Percentiles rank a stretch among this genome's conserved stretches.
Conservation (phyloP, 2,329 filamentous ascomycete genomes). For the Ceratocystis alfenasii region DNA sequence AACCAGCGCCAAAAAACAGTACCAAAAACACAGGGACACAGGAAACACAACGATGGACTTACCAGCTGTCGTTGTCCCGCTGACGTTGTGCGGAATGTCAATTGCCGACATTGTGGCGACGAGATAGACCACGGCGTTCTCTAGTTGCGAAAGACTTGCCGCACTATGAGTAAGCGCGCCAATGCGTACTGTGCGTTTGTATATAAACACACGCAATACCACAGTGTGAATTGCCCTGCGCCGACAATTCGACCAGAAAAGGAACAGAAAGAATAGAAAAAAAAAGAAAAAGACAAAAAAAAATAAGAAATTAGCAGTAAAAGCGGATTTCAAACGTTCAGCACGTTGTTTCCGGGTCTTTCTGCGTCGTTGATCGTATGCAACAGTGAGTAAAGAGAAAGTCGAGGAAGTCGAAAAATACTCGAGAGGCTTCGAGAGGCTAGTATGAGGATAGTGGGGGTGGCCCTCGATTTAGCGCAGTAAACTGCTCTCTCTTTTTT, state of each 20-base stretch:
- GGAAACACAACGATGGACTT: conserved; percentile 1
- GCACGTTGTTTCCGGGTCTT: not conserved
- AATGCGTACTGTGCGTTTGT: conserved; percentile 4
- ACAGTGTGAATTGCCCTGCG: not conserved
- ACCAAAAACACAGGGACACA: not conserved
- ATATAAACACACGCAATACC: not conserved
- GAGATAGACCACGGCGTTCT: not conserved
- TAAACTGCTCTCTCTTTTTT: conserved; percentile 1
- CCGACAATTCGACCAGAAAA: not conserved
- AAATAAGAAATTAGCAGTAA: not conserved
- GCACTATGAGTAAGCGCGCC: not conserved
- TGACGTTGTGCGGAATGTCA: conserved; percentile 5
- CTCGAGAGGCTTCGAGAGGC: not conserved
- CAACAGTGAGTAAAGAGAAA: not conserved
- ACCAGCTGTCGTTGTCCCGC: conserved; percentile 8
- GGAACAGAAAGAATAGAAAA: not conserved
- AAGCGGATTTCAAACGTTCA: not conserved
- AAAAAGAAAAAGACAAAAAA: not conserved
- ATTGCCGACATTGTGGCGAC: conserved; percentile 14
- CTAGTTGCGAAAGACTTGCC: not conserved
- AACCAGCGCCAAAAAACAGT: not conserved
- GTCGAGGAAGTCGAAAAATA: not conserved
- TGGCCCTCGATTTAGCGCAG: not conserved
- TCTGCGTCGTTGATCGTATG: not conserved
- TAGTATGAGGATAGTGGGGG: conserved; percentile 2